Evolutionary conservation across 1,139 yeast species (phyloP).

Genomic region (Kodamaea ohmeri): DNA sequence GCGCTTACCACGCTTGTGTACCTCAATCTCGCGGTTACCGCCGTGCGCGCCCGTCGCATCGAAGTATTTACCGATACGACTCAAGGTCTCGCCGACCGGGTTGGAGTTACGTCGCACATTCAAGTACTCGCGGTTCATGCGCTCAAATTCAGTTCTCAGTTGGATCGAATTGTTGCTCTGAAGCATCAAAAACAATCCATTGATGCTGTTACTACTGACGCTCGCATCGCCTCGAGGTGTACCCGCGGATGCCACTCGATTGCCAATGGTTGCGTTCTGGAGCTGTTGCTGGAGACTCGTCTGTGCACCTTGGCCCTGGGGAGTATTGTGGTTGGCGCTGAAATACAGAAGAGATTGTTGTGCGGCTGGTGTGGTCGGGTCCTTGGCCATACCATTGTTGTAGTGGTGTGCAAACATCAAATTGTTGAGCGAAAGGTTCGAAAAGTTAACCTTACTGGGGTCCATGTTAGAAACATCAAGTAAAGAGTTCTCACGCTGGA

Average conservation of each 20-base stretch:
- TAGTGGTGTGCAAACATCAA: conserved; percentile 47
- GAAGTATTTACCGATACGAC: conserved; percentile 35
- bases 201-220: conserved; percentile 23
- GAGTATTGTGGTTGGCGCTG: conserved; percentile 1
- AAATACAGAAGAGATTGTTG: conserved; percentile 5
- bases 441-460: conserved; percentile 34
- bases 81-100: conserved; percentile 64
- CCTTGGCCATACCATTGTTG: conserved; percentile 11
- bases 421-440: conserved; percentile 44
- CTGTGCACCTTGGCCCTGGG: conserved; percentile 1
- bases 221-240: not conserved
- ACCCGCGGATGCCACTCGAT: not conserved
- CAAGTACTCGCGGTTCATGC: conserved; percentile 69
- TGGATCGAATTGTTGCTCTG: conserved; percentile 51
- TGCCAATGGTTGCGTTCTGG: conserved; percentile 3
- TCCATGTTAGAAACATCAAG: conserved; percentile 50
- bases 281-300: conserved; percentile 9
- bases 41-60: conserved; percentile 9
- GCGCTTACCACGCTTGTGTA: conserved; percentile 20
- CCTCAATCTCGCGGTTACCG: conserved; percentile 20
- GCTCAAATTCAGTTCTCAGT: conserved; percentile 70
- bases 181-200: conserved; percentile 32
- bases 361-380: conserved; percentile 14
- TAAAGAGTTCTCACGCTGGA: conserved; percentile 72
- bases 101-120: conserved; percentile 67